Base-by-base conservation (phyloP, 441 rosid genomes). In the Croton laevigatus region DNA sequence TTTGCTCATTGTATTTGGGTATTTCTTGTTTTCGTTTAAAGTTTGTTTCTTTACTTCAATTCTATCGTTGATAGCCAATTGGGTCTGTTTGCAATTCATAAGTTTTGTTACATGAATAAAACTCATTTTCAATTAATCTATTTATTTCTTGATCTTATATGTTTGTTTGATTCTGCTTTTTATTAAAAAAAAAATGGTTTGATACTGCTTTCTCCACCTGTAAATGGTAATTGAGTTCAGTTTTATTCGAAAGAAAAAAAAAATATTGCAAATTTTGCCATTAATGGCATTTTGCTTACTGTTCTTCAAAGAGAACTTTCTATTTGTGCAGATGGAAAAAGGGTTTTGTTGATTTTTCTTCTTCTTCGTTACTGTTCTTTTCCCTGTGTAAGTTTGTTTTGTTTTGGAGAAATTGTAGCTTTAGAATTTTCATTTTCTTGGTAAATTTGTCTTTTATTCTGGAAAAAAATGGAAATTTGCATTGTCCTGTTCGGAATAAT, bases 401-500 rank as follows among this genome's bases (percentile, higher is more conserved):
- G 12, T 63, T 66, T 1, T 68, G 12, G 38, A 52, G 32, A 23
- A 23, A 55, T 4, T 6, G 0, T 8, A 46, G 11, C 40, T 7
- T 52, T 7, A 46, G 6, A 48, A 14, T 48, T 3, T 16, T 48
- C 8, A 10, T 48, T 1, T 49, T 16, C 6, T 11, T 11, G 27
- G 23, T 32, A 37, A 23, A 37, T 62, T 44, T n/a, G 65, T 23
- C 45, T 37, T 44, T 8, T 61, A 1, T 19, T 7, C 7, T 57
- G 53, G 19, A n/a, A n/a, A n/a, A 44, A 60, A 75, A 45, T 49
- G 55, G 59, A 61, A 55, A 63, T 42, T 65, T 63, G 59, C 70
- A 71, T 66, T 65, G 60, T 74, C 71, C 52, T 73, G 58, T 45
- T 68, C 51, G 51, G 73, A n/a, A n/a, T n/a, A 66, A 59, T 66